Percentiles rank a stretch among this genome's conserved stretches.
Evolutionary conservation across 305 asterid genomes (phyloP).

Genomic region (Rubia tinctorum): DNA sequence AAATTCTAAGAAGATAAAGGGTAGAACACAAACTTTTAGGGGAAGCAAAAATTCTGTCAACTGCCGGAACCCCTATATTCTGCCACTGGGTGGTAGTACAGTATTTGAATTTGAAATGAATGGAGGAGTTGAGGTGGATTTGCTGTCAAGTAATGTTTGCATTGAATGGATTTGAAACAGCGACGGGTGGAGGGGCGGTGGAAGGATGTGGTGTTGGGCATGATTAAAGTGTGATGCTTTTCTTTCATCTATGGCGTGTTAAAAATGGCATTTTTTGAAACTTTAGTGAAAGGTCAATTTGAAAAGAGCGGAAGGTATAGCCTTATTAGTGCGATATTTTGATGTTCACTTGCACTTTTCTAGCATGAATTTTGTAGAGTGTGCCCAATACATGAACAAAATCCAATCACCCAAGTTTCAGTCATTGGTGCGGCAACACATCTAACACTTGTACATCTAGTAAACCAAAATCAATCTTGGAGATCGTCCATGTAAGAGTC

Average conservation of each 20-base stretch:
- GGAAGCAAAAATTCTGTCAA: no score
- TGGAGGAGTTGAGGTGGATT: background rate
- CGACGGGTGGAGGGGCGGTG: slow-evolving; percentile 13
- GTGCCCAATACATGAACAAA: no score
- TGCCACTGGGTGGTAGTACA: background rate
- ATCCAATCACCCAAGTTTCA: no score
- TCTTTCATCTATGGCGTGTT: slow-evolving; percentile 15
- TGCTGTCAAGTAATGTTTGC: background rate
- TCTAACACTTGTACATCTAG: no score
- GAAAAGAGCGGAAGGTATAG: background rate
- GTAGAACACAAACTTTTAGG: no score
- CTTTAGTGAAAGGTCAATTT: background rate
- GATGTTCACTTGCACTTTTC: background rate
- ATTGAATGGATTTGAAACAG: slow-evolving; percentile 9
- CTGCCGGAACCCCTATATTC: no score
- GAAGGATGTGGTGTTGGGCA: slow-evolving; percentile 6
- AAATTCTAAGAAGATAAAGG: no score
- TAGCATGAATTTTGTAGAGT: background rate
- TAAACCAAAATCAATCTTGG: no score
- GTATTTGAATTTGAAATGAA: slow-evolving; percentile 2
- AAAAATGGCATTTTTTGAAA: slow-evolving; percentile 12
- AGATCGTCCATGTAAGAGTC: no score
- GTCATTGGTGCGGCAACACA: no score
- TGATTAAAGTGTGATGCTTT: slow-evolving; percentile 21
- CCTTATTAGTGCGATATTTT: background rate